Evolutionary conservation across 2,329 filamentous ascomycete species (phyloP), one percentile per base, ranked within the genome.

Genomic region (Botrytis medusae): DNA sequence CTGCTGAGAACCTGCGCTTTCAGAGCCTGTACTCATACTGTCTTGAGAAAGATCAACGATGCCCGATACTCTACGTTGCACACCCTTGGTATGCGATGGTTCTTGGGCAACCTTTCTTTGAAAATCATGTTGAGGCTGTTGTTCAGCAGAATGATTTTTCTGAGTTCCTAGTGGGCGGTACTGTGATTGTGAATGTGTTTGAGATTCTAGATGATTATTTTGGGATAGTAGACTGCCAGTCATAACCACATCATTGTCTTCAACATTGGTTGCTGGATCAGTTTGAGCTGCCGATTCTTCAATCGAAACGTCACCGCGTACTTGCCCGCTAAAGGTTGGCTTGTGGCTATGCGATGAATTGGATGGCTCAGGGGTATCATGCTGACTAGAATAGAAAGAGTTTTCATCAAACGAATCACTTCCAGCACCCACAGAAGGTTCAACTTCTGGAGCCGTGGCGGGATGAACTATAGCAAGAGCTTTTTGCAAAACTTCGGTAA

Each of bases 351-450:
- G 74, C 59, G 78, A 76, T 57, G 84, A 84, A 74, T 84, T 83
- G 68, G 83, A 84, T 44, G 85, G 86, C 72, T 89, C 86, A 74
- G 89, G 88, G 76, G 94, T 97, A 82, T 95, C 93, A 85, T 95
- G 91, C 84, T 92, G 93, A 84, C 95, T 98, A 77, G 95, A 98
- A 86, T 98, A 98, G 83, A 97, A 97, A 59, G 94, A 96, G 81
- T 97, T 94, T 82, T 97, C 92, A 83, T 98, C 94, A 84, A 94
- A 93, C 51, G 93, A 96, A 82, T 95, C 93, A 87, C 87, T 92
- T 80, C 88, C 87, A 82, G 90, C 89, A 83, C 81, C 83, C 82
- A 83, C 79, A 77, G 83, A 86, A 78, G 86, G 85, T 84, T 89
- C 88, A 86, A 86, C 85, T 77, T 87, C 85, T 81, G 86, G 83